These are phyloP conservation scores for Dentiscutata heterogama DNA, from an alignment of 371 early-diverging fungal genomes.

Conservation along the genomic window DNA sequence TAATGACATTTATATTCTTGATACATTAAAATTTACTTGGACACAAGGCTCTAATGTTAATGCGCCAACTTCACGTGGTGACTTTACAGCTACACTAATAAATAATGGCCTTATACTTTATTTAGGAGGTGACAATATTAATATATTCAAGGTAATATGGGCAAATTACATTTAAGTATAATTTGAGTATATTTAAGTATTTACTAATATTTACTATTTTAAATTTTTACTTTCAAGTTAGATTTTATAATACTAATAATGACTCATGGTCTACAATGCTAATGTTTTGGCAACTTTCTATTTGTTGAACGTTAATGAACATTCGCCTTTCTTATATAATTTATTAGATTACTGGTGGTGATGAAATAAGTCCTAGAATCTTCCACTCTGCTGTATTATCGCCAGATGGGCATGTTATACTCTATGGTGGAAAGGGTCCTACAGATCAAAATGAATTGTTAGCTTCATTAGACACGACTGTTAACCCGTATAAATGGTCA, in stretches of 20 bases:
- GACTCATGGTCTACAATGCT: not conserved
- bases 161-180: too few relatives aligned
- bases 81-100: slow-evolving; percentile 16
- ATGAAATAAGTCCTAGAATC: not conserved
- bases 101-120: slow-evolving; percentile 24
- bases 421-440: not conserved
- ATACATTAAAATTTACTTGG: too few relatives aligned
- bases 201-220: too few relatives aligned
- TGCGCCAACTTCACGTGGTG: not conserved
- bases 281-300: not conserved
- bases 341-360: not conserved
- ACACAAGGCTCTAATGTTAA: not conserved
- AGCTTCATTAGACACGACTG: not conserved
- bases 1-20: too few relatives aligned
- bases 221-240: too few relatives aligned
- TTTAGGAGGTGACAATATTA: not conserved
- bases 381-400: not conserved
- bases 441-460: not conserved
- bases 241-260: not conserved
- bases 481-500: not conserved
- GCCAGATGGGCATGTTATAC: not conserved
- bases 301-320: too few relatives aligned
- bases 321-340: not conserved
- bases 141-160: too few relatives aligned
- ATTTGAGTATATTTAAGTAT: too few relatives aligned